A percentile compares a stretch with the other conserved stretches of the same genome.
Conservation (phyloP, 805 yeast genomes). For the Candida golubevii region DNA sequence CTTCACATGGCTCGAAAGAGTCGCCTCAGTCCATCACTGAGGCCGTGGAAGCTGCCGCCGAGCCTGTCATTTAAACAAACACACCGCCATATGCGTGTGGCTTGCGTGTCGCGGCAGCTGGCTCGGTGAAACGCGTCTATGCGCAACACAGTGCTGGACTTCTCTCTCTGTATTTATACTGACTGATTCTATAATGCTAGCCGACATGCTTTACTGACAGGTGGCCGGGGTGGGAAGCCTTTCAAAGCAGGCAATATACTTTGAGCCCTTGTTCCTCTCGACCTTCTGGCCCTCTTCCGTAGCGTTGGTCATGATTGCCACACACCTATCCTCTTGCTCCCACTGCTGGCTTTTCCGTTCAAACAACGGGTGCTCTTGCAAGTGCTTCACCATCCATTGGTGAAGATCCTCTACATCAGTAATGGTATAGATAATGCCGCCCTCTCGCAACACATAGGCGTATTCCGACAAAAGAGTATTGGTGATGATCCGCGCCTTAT, state of each 20-base stretch:
- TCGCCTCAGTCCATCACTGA: slow-evolving; percentile 6
- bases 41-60: slow-evolving; percentile 7
- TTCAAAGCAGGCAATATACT: slow-evolving; percentile 83
- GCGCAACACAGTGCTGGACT: too few relatives aligned
- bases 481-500: slow-evolving; percentile 93
- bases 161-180: not conserved
- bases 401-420: slow-evolving; percentile 94
- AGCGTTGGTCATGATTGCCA: slow-evolving; percentile 79
- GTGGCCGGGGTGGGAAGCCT: slow-evolving; percentile 60
- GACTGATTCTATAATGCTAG: slow-evolving; percentile 4
- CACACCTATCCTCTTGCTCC: slow-evolving; percentile 80
- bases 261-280: slow-evolving; percentile 80
- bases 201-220: slow-evolving; percentile 7
- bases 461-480: slow-evolving; percentile 85
- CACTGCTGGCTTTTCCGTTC: slow-evolving; percentile 74
- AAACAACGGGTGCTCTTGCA: slow-evolving; percentile 87
- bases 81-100: too few relatives aligned
- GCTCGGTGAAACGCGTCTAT: too few relatives aligned
- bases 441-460: slow-evolving; percentile 82
- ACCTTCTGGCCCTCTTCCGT: slow-evolving; percentile 99
- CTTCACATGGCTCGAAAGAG: slow-evolving; percentile 18
- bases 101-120: too few relatives aligned
- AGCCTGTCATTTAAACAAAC: slow-evolving; percentile 8
- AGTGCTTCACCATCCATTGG: slow-evolving; percentile 92
- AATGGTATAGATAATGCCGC: slow-evolving; percentile 88